phyloP scores from a whole-genome alignment of 352 stramenopile genomes.

The Globisporangium polare region DNA sequence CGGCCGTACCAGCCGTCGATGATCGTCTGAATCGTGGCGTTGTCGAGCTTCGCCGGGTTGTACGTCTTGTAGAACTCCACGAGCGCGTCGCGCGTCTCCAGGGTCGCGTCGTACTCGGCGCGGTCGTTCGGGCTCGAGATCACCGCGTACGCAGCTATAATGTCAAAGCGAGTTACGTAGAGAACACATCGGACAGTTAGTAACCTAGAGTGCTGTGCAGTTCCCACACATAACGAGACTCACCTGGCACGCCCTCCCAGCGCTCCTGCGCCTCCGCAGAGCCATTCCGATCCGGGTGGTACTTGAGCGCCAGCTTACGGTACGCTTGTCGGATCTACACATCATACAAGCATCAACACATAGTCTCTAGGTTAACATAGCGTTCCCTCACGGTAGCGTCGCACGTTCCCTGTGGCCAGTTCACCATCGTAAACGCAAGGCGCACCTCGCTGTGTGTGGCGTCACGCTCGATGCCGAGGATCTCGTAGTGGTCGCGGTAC shows the following conservation, averaged over 20 bases:
- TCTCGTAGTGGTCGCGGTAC: slow-evolving; percentile 82
- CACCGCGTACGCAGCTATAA: slow-evolving; percentile 54
- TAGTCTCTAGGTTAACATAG: slow-evolving; percentile 2
- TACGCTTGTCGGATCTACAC: slow-evolving; percentile 91
- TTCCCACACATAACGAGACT: too few species aligned
- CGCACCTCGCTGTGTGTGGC: slow-evolving; percentile 67
- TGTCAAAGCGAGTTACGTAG: neutral
- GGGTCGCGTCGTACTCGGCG: slow-evolving; percentile 71
- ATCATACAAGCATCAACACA: slow-evolving; percentile 3
- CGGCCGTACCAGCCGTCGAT: slow-evolving; percentile 83
- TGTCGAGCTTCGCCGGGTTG: slow-evolving; percentile 83
- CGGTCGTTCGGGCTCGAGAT: slow-evolving; percentile 79
- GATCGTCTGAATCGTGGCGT: slow-evolving; percentile 81
- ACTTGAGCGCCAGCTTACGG: slow-evolving; percentile 79
- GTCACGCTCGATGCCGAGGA: slow-evolving; percentile 49
- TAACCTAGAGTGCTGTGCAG: too few species aligned
- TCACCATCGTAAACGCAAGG: neutral
- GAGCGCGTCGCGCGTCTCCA: slow-evolving; percentile 70
- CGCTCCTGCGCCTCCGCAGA: slow-evolving; percentile 52
- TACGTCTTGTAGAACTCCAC: slow-evolving; percentile 82
- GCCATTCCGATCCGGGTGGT: slow-evolving; percentile 92
- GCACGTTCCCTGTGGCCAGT: neutral
- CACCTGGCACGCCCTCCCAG: slow-evolving; percentile 73
- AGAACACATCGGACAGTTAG: neutral
- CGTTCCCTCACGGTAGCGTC: neutral